Evolutionary conservation across 75 land plant genomes (phyloP), one percentile per base, ranked within the genome.

Genomic region (Sequoiadendron giganteum): DNA sequence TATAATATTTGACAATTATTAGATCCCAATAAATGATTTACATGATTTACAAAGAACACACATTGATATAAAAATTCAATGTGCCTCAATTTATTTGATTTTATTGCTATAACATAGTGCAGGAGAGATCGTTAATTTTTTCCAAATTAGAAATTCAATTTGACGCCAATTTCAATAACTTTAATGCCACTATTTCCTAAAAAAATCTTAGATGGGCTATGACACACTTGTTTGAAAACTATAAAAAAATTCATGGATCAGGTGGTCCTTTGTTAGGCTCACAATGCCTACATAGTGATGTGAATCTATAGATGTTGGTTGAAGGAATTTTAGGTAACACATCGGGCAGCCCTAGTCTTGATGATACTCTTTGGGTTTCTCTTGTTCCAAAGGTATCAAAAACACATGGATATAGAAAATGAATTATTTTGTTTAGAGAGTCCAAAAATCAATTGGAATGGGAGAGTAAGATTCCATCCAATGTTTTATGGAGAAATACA

Each of bases 171-270:
- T 43, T 88, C 39, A 88, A 91, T 61, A 90, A 86, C 43, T 84
- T 94, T n/a, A 95, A 70, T 77, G 86, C 84, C 11, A 89, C 83
- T 36, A 78, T 91, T 36, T 90, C 89, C 88, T 94, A 96, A 85
- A 86, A 76, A 73, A 90, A 95, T 52, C 93, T 97, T 28, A 92
- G 82, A 68, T 95, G 97, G 96, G 97, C 96, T 42, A 95, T 91
- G 3, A 86, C 88, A n/a, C 73, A 90, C 84, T 87, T 92, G 1
- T 95, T 95, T 86, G 84, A 87, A 19, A 85, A 56, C 36, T 86
- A 92, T 86, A 93, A 93, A 81, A 52, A 90, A 3, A 84, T 87
- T 42, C 93, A 92, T 61, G 73, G 18, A 56, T 43, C n/a, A 16
- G 7, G 39, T 16, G 48, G 72, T 30, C 56, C 86, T 56, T 28